Evolutionary conservation across 768 basidiomycete genomes (phyloP).

Genomic region (Agrocybe pediades): DNA sequence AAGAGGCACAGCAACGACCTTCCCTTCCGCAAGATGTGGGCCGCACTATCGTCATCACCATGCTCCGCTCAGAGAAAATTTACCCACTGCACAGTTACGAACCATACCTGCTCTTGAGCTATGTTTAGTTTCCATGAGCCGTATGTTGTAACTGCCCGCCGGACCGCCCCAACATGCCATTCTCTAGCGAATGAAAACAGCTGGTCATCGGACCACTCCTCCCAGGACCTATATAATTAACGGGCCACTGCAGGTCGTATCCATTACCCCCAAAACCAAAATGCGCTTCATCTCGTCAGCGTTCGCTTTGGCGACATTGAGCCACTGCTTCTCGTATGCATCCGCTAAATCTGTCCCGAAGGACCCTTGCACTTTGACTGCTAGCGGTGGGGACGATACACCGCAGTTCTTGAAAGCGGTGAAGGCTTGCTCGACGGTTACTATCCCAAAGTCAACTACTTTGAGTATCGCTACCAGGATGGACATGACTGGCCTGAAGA

Average conservation of each 20-base stretch:
- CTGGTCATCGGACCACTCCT: not conserved
- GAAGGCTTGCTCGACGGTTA: conserved; percentile 39
- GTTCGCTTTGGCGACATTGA: not conserved
- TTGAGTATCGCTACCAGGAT: conserved; percentile 51
- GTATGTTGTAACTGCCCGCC: not conserved
- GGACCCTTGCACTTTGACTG: conserved; percentile 39
- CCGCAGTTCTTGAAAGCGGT: conserved; percentile 48
- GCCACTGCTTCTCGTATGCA: not conserved
- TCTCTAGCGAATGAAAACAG: not conserved
- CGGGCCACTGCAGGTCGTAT: not conserved
- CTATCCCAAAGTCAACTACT: conserved; percentile 46
- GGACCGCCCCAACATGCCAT: not conserved
- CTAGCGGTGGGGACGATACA: conserved; percentile 53
- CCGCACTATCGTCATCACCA: conserved; percentile 1
- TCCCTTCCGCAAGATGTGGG: not conserved
- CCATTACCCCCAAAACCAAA: not conserved
- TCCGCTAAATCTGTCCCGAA: conserved; percentile 1
- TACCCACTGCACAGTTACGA: not conserved
- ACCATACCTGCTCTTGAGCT: not conserved
- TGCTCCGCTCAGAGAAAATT: not conserved
- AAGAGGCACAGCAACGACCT: not conserved
- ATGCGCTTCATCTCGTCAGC: not conserved
- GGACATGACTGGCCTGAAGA: conserved; percentile 52
- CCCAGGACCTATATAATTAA: not conserved
- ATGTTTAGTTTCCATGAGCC: not conserved